Evolutionary conservation across 2,329 filamentous ascomycete genomes (phyloP), one percentile per base, ranked within the genome.

Genomic region (Emmonsiellopsis sp.): DNA sequence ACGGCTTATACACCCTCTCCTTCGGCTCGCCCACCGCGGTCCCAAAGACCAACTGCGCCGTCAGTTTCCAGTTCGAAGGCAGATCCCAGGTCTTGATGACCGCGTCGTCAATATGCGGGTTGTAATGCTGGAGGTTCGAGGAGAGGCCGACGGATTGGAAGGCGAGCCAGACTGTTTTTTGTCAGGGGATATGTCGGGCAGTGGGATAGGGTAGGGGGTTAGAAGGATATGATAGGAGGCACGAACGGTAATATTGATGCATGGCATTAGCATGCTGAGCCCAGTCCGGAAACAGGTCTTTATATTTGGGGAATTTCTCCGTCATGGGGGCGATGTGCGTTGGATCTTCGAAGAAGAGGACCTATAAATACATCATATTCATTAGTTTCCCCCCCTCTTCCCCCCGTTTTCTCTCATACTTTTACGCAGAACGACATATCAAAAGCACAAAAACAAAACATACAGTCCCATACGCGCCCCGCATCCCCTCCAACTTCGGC

Each of bases 61-160:
- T 82, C 59, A 95, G 79, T 65, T 81, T 81, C 89, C 90, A 95
- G 62, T 79, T 78, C 14, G 72, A 64, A 43, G 87, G 86, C 34
- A 95, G 62, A 54, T 78, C 78, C 86, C 88, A 95, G 61, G 82
- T 74, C 57, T 75, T 75, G 44, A 78, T 73, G 51, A 90, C 85
- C 74, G 84, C 82, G 59, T 78, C 77, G 72, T 95, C 86, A 61
- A 94, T 82, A 55, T 95, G 71, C 17, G 89, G 89, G 80, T 89
- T 93, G 78, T 95, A 95, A 76, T 95, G 90, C 78, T 95, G 90
- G 51, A 95, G 79, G 78, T 91, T 95, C 67, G 85, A 87, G 60
- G 89, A 89, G 53, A 94, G 81, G 33, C 90, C 89, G 68, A 93
- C 88, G 56, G 84, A 78, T 74, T 91, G 87, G 54, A 95, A 82